phyloP scores from a whole-genome alignment of 306 rosid species.

The barrel medic (Medicago truncatula) region MtrunA17r5.0-ANR NC_053042.1:3343001-3343500 shows the following conservation, averaged over 20 bases:
- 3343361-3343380: constrained; percentile 42
- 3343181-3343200: constrained; percentile 31
- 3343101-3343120: constrained; percentile 45
- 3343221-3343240: neutral
- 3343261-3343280: constrained; percentile 19
- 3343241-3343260: neutral
- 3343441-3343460: neutral
- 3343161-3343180: constrained; percentile 33
- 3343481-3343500: constrained; percentile 45
- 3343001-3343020: constrained; percentile 29
- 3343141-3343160: constrained; percentile 45
- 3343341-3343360: constrained; percentile 27
- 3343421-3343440: neutral
- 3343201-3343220: neutral
- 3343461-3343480: constrained; percentile 53
- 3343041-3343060: constrained; percentile 33
- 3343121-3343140: constrained; percentile 29
- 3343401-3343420: neutral
- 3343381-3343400: neutral
- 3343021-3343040: constrained; percentile 35
- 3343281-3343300: constrained; percentile 47
- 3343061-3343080: constrained; percentile 29
- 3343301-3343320: constrained; percentile 10
- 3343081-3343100: constrained; percentile 36
- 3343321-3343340: constrained; percentile 17